Base-by-base conservation (phyloP, 305 asterid genomes). In the Andrographis paniculata region DNA sequence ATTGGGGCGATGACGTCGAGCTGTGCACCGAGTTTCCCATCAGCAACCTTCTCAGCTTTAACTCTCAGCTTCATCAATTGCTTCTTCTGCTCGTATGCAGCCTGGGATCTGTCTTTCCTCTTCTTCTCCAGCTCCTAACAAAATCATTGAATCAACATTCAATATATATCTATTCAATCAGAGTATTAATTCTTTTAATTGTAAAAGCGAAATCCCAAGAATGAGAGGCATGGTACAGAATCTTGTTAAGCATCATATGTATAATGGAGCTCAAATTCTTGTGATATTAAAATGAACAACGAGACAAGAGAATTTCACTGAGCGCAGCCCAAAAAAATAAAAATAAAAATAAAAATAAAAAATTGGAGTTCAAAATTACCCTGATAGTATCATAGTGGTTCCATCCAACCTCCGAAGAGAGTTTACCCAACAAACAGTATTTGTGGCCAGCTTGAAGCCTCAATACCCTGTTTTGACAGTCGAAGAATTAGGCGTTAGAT, bases 331-430 rank as follows among this genome's bases (percentile, higher is more conserved):
- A n/a, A n/a, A n/a, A n/a, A n/a, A n/a, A n/a, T n/a, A n/a, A n/a
- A n/a, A n/a, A n/a, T n/a, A n/a, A n/a, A n/a, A n/a, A 17, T 24
- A 3, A 24, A 4, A 3, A 19, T 39, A 2, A 20, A 30, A 42
- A 19, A 30, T 18, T 33, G 39, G 35, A 15, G 14, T 22, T 5
- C 17, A 36, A 18, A 68, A 67, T 48, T 55, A 79, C 97, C 92
- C 65, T 75, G 71, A 87, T 87, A 31, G 88, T 87, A 20, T 87
- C 95, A 41, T 81, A 84, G 44, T 84, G 82, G 67, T 87, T 87
- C 97, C 97, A 87, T 63, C 97, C 97, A 18, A 87, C 97, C 65
- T 87, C 97, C 2, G 97, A 79, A 38, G 97, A 87, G 18, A 87
- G 94, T 75, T 77, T 70, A 17, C 97, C 97, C 79, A n/a, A n/a